These are phyloP conservation scores for Pleurotus platypus DNA, from an alignment of 768 basidiomycete genomes.

Conservation along the genomic window DNA sequence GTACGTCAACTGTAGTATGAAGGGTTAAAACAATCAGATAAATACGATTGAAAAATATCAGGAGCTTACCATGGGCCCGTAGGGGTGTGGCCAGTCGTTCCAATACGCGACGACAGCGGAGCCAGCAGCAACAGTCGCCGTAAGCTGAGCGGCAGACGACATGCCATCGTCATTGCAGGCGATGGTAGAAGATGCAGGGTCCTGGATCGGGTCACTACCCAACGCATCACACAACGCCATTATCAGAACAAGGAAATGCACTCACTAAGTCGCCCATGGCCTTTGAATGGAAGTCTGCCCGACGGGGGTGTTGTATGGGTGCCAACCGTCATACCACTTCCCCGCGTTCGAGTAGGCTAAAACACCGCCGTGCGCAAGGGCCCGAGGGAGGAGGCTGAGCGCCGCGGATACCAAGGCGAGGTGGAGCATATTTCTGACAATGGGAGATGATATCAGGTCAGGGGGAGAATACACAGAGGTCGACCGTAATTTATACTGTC, in stretches of 20 bases:
- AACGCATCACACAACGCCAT: background rate
- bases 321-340: conserved; percentile 37
- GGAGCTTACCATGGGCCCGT: conserved; percentile 36
- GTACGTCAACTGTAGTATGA: conserved; percentile 31
- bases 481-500: background rate
- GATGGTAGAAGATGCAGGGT: conserved; percentile 33
- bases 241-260: background rate
- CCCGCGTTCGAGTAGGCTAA: conserved; percentile 35
- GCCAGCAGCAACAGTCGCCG: conserved; percentile 39
- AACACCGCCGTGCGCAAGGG: conserved; percentile 41
- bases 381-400: conserved; percentile 26
- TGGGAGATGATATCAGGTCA: too few relatives aligned
- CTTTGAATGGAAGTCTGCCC: conserved; percentile 41
- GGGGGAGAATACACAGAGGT: background rate
- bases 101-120: conserved; percentile 40
- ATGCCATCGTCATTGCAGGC: conserved; percentile 44
- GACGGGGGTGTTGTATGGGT: conserved; percentile 36
- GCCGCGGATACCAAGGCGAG: conserved; percentile 21
- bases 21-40: background rate
- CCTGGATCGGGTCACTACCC: conserved; percentile 36
- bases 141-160: conserved; percentile 36
- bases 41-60: background rate
- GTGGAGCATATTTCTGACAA: conserved; percentile 20
- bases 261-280: conserved; percentile 42
- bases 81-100: conserved; percentile 44